Conservation (phyloP, 306 rosid genomes). For the Coriaria nepalensis region DNA sequence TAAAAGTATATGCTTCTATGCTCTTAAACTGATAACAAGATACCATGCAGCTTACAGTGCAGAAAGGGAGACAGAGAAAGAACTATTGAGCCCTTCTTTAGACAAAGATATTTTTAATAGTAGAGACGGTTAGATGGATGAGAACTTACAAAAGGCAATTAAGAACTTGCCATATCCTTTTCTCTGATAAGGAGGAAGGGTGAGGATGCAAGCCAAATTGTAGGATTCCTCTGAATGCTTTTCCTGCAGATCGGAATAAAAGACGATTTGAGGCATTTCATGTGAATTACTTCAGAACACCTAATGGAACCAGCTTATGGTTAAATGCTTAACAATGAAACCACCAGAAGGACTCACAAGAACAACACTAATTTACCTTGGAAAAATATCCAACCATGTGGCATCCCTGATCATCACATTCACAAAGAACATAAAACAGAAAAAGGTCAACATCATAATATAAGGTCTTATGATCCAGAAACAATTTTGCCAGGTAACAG, state of each 20-base stretch:
- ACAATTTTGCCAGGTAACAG: constrained; percentile 91
- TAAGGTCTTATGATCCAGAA: constrained; percentile 98
- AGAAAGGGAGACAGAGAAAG: no score
- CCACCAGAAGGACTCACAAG: no score
- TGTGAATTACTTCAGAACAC: no score
- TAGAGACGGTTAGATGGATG: neutral
- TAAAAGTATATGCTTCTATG: no score
- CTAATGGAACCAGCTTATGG: no score
- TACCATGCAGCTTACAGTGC: no score
- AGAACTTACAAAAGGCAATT: constrained; percentile 85
- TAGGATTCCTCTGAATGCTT: constrained; percentile 98
- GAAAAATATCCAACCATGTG: constrained; percentile 99
- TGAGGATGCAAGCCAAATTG: constrained; percentile 93
- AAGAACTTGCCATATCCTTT: constrained; percentile 98
- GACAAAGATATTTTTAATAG: no score
- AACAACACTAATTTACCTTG: constrained; percentile 35
- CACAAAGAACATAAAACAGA: constrained; percentile 84
- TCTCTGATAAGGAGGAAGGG: constrained; percentile 99
- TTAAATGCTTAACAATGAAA: no score
- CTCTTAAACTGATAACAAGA: no score
- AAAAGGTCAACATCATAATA: constrained; percentile 97
- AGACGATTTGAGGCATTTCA: no score
- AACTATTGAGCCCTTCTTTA: no score
- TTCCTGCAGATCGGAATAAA: constrained; percentile 82
- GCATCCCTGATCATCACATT: constrained; percentile 98